Percentiles rank a stretch among this genome's conserved stretches.
phyloP scores from a whole-genome alignment of 371 early-diverging fungal species.

The Thermomucor indicae-seudaticae region DNA sequence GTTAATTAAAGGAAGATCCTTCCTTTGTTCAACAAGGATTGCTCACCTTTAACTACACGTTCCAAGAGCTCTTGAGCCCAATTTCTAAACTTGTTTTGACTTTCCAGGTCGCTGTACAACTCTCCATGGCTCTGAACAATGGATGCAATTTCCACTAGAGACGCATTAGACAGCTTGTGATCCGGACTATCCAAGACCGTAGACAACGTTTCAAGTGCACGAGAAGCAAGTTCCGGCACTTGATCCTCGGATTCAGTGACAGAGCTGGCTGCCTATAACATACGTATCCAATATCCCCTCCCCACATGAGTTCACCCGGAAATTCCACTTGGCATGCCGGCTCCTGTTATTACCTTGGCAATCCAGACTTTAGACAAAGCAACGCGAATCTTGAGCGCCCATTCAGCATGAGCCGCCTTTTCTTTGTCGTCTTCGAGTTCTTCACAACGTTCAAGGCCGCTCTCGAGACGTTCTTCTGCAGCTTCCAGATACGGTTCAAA shows the following conservation, averaged over 20 bases:
- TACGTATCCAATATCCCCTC: background rate
- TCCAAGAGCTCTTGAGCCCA: slow-evolving; percentile 32
- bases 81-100: slow-evolving; percentile 19
- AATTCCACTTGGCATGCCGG: background rate
- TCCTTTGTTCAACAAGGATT: background rate
- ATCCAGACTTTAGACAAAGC: slow-evolving; percentile 34
- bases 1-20: background rate
- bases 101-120: slow-evolving; percentile 14
- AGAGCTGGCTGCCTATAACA: slow-evolving; percentile 19
- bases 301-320: too few species aligned
- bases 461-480: slow-evolving; percentile 39
- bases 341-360: slow-evolving; percentile 24
- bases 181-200: background rate
- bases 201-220: slow-evolving; percentile 22
- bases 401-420: slow-evolving; percentile 7
- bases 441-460: slow-evolving; percentile 20
- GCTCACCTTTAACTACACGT: slow-evolving; percentile 20
- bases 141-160: slow-evolving; percentile 25
- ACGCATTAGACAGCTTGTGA: background rate
- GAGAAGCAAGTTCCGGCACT: slow-evolving; percentile 22
- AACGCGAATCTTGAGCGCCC: slow-evolving; percentile 22
- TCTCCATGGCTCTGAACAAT: slow-evolving; percentile 31
- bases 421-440: slow-evolving; percentile 10
- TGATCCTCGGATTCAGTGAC: slow-evolving; percentile 12
- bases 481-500: slow-evolving; percentile 40